Evolutionary conservation across 345 rosid genomes (phyloP).

Genomic region (Salix brachista): DNA sequence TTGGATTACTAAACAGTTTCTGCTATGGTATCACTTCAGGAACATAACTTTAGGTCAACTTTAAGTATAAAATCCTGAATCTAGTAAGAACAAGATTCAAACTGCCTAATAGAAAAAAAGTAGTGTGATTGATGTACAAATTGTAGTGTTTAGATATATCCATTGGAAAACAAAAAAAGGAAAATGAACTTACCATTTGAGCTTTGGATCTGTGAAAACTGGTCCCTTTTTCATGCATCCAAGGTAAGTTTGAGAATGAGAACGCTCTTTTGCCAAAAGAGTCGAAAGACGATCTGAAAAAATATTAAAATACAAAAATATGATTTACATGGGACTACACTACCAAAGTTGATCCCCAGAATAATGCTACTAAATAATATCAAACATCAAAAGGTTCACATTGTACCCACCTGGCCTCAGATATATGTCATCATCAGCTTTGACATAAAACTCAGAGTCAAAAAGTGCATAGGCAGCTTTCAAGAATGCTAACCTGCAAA

Average conservation of each 20-base stretch:
- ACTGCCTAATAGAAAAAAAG: neutral
- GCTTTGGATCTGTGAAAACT: slow-evolving; percentile 78
- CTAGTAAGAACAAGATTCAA: neutral
- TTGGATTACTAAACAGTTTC: neutral
- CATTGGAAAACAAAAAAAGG: neutral
- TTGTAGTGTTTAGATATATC: neutral
- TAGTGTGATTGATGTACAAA: neutral
- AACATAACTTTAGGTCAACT: neutral
- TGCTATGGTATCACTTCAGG: neutral
- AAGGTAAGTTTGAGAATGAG: slow-evolving; percentile 78
- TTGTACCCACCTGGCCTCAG: slow-evolving; percentile 71
- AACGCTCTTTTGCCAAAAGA: slow-evolving; percentile 74
- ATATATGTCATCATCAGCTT: slow-evolving; percentile 93
- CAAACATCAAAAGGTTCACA: slow-evolving; percentile 2
- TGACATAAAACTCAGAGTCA: slow-evolving; percentile 84
- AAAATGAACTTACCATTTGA: slow-evolving; percentile 63
- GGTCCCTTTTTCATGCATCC: slow-evolving; percentile 96
- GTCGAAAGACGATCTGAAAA: slow-evolving; percentile 65
- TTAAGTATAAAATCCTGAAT: neutral
- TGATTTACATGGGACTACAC: neutral
- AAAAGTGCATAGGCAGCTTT: slow-evolving; percentile 79
- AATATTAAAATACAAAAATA: slow-evolving; percentile 9
- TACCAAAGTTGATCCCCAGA: neutral
- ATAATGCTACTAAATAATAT: neutral
- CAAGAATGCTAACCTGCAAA: slow-evolving; percentile 72